Conservation (phyloP, 192 early-diverging fungal genomes). For the Backusella liffmaniae region DNA sequence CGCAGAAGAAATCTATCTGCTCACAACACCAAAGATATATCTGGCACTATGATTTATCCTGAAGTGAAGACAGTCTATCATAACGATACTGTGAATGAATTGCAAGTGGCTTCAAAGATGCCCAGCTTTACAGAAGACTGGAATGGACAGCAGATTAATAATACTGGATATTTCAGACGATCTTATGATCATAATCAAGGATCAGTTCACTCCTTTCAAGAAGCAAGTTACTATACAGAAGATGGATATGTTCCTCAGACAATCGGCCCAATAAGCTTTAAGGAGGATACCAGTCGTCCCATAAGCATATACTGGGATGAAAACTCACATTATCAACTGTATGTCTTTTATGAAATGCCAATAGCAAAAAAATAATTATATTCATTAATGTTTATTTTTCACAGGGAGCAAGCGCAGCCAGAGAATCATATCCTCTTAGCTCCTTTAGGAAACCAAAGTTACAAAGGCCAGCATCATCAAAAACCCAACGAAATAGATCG, state of each 20-base stretch:
- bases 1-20: neutral
- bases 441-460: constrained; percentile 2
- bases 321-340: neutral
- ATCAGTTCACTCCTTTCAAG: neutral
- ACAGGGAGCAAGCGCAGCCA: constrained; percentile 2
- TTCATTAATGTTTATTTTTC: neutral
- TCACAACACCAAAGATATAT: neutral
- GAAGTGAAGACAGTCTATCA: neutral
- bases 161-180: neutral
- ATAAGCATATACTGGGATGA: neutral
- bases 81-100: neutral
- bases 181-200: neutral
- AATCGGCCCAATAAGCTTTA: neutral
- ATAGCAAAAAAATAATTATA: neutral
- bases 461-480: constrained; percentile 1
- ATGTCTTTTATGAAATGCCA: neutral
- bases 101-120: neutral
- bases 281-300: neutral
- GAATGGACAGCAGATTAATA: neutral
- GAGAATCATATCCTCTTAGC: constrained; percentile 2
- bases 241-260: neutral
- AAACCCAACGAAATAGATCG: neutral
- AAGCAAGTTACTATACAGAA: constrained; percentile 1
- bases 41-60: constrained; percentile 1
- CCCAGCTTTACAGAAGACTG: neutral